phyloP scores from a whole-genome alignment of 2,329 filamentous ascomycete genomes.

The Paracorniculantispora psalliotae region DNA sequence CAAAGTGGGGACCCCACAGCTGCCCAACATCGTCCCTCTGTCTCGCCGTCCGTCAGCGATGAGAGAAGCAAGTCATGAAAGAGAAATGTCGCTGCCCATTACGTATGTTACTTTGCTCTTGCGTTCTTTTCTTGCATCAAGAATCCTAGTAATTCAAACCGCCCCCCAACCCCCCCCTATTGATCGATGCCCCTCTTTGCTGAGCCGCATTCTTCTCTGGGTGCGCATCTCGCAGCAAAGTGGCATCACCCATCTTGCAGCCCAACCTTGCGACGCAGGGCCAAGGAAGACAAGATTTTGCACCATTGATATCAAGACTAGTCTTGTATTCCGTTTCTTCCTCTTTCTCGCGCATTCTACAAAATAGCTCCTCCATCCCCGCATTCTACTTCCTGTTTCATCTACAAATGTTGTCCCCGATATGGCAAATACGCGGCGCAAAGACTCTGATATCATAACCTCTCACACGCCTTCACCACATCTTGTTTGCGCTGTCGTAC shows the following conservation, averaged over 20 bases:
- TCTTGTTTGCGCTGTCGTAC: neutral
- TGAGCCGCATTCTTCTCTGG: neutral
- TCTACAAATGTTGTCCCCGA: too few species aligned
- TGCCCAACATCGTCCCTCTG: neutral
- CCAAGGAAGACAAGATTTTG: neutral
- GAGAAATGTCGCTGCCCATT: neutral
- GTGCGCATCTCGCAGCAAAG: neutral
- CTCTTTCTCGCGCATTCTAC: too few species aligned
- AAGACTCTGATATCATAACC: too few species aligned
- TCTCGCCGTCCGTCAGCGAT: too few species aligned
- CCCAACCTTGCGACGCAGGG: neutral
- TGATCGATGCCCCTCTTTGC: neutral
- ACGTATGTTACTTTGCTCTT: neutral
- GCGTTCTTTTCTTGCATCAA: neutral
- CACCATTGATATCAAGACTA: neutral
- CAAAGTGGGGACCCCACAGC: slow-evolving; percentile 1
- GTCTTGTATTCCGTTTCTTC: too few species aligned
- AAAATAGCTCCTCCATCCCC: too few species aligned
- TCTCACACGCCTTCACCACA: too few species aligned
- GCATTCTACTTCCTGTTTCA: too few species aligned
- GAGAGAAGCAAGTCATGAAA: neutral
- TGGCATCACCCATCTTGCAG: slow-evolving; percentile 3
- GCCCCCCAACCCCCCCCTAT: neutral
- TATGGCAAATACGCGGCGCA: neutral
- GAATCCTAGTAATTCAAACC: too few species aligned